A percentile compares a stretch with the other conserved stretches of the same genome.
Evolutionary conservation across 2,329 filamentous ascomycete species (phyloP).

Genomic region (Trichophyton schoenleinii): DNA sequence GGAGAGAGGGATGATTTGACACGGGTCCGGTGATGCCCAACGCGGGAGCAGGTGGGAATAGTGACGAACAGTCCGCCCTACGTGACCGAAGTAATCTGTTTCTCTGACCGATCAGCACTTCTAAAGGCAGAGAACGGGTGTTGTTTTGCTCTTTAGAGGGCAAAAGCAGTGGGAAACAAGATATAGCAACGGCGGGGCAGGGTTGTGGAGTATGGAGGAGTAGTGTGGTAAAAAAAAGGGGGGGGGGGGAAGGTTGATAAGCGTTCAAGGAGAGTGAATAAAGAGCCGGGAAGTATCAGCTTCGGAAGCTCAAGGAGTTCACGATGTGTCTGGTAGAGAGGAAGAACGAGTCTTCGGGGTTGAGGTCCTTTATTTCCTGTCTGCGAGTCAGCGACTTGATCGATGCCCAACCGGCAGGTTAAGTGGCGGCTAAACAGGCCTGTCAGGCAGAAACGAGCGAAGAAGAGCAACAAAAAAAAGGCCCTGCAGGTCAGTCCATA

Average conservation of each 20-base stretch:
- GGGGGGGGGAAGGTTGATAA: not conserved
- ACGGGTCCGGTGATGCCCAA: conserved; percentile 1
- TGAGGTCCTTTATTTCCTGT: not conserved
- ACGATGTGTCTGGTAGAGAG: not conserved
- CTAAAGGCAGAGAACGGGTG: not conserved
- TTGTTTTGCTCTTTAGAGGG: not conserved
- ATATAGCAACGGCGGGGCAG: not conserved
- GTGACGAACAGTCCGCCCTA: not conserved
- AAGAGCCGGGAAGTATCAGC: not conserved
- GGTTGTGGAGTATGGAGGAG: not conserved
- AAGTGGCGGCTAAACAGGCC: not conserved
- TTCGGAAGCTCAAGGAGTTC: not conserved
- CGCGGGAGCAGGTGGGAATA: not conserved
- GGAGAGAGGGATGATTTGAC: not conserved
- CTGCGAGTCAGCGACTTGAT: not conserved
- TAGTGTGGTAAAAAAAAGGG: not conserved
- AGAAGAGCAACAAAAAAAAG: not conserved
- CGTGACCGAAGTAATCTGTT: not conserved
- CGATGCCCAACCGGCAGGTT: not conserved
- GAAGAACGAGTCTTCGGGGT: not conserved
- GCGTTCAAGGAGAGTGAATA: not conserved
- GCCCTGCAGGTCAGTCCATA: not conserved
- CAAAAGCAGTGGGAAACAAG: not conserved
- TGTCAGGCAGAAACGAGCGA: not conserved
- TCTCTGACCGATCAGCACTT: not conserved